Conservation (phyloP, 257 asterid species). For the Galeopsis tetrahit region DNA sequence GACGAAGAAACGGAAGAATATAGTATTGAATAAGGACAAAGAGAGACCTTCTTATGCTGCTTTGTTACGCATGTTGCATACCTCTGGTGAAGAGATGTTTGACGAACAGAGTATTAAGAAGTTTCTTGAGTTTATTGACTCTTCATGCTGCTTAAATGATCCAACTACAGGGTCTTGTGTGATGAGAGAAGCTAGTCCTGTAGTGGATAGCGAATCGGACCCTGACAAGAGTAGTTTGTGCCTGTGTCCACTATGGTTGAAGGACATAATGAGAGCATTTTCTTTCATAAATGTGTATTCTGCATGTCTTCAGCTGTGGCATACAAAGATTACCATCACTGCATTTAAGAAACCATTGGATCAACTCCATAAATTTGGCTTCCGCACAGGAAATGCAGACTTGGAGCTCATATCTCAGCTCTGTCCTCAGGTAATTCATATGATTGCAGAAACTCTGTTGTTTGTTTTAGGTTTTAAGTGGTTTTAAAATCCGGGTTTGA, state of each 20-base stretch:
- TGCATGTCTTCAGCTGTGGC: conserved; percentile 61
- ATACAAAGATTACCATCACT: conserved; percentile 44
- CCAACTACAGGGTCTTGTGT: conserved; percentile 62
- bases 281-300: conserved; percentile 61
- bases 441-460: conserved; percentile 19
- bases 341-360: conserved; percentile 51
- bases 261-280: conserved; percentile 60
- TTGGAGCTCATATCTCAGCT: conserved; percentile 68
- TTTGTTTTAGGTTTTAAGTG: neutral
- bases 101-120: conserved; percentile 52
- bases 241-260: conserved; percentile 78
- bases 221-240: conserved; percentile 50
- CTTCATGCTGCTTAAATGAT: conserved; percentile 61
- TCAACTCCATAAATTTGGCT: conserved; percentile 56
- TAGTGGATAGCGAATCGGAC: conserved; percentile 34
- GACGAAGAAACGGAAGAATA: conserved; percentile 42
- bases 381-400: conserved; percentile 47
- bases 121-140: conserved; percentile 52
- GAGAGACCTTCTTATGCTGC: conserved; percentile 43
- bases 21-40: conserved; percentile 36
- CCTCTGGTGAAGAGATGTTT: conserved; percentile 40
- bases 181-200: conserved; percentile 40
- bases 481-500: too few relatives aligned
- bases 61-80: conserved; percentile 50
- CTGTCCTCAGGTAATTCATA: conserved; percentile 71